Evolutionary conservation across 352 stramenopile genomes (phyloP).

Genomic region (Nothophytophthora sp.): DNA sequence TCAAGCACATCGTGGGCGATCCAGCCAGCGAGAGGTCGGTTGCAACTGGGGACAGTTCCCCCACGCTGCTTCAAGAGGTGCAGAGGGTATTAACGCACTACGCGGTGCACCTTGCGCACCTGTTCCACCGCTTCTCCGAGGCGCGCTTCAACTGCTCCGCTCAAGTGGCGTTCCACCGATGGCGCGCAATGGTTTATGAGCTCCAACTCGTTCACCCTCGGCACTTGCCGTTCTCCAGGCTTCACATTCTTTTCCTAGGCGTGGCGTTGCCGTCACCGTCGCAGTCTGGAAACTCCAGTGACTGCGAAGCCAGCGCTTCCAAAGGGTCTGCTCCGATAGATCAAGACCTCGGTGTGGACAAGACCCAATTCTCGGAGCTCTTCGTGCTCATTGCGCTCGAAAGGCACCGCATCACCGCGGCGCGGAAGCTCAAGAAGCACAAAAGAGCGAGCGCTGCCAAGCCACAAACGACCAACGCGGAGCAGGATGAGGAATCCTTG

Average conservation of each 20-base stretch:
- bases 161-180: constrained; percentile 33
- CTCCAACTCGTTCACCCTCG: constrained; percentile 28
- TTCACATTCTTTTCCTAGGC: constrained; percentile 22
- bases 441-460: constrained; percentile 3
- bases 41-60: neutral
- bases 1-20: constrained; percentile 2
- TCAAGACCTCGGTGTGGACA: constrained; percentile 24
- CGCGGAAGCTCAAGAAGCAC: constrained; percentile 10
- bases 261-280: constrained; percentile 2
- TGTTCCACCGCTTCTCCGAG: constrained; percentile 44
- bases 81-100: constrained; percentile 45
- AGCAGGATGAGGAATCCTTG: neutral
- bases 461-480: neutral
- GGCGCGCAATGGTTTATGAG: constrained; percentile 35
- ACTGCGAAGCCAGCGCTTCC: too few relatives aligned
- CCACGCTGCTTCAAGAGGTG: constrained; percentile 19
- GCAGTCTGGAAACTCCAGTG: neutral
- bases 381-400: constrained; percentile 34
- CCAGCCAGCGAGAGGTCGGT: neutral
- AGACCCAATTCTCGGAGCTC: constrained; percentile 27
- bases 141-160: constrained; percentile 21
- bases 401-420: constrained; percentile 7
- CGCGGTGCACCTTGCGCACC: constrained; percentile 35
- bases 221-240: constrained; percentile 19
- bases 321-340: constrained; percentile 9